Base-by-base conservation (phyloP, 2,329 filamentous ascomycete species). In the Ophiocordyceps unilateralis region DNA sequence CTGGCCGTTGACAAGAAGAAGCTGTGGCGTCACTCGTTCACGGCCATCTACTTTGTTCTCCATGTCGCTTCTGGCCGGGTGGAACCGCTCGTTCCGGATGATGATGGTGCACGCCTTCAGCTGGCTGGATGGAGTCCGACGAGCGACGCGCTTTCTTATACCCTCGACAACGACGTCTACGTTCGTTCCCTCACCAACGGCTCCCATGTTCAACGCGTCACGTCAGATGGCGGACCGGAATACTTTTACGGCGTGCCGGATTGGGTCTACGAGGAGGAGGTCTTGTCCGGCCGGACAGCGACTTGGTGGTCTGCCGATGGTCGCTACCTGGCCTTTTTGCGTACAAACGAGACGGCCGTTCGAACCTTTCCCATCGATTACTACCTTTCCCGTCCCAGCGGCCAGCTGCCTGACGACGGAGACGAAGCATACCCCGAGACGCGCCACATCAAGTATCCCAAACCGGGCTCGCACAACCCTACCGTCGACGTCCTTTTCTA, bases 221-320 rank as follows among this genome's bases (percentile, higher is more conserved):
- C 91, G 1, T 76, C 69, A 43, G 89, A 98, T 56, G 91, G 93
- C 12, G 85, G 89, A 0, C 68, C 78, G 0, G 78, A 96, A 51
- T 76, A 91, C 46, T 98, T 98, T 61, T 95, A 98, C 53, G 91
- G 91, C 17, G 77, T 95, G 19, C 91, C 91, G 0, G 93, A 98
- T 59, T 98, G 91, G 91, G 91, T 96, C 0, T 94, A 93, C 54
- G 85, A 93, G 56, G 69, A 73, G 51, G 65, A 67, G 44, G 64
- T 67, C 3, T 84, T 96, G 48, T 61, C 67, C 14, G 81, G 75
- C 1, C 83, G 84, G 51, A 85, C 76, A 47, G 89, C 84, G 5
- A 93, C 88, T 1, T 98, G 93, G 91, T 98, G 88, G 88, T 89
- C 86, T 28, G 73, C 80, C 30, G 85, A 93, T 57, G 91, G 88